These are phyloP conservation scores for Bjerkandera adusta DNA, from an alignment of 1,284 basidiomycete genomes.

Conservation along the genomic window DNA sequence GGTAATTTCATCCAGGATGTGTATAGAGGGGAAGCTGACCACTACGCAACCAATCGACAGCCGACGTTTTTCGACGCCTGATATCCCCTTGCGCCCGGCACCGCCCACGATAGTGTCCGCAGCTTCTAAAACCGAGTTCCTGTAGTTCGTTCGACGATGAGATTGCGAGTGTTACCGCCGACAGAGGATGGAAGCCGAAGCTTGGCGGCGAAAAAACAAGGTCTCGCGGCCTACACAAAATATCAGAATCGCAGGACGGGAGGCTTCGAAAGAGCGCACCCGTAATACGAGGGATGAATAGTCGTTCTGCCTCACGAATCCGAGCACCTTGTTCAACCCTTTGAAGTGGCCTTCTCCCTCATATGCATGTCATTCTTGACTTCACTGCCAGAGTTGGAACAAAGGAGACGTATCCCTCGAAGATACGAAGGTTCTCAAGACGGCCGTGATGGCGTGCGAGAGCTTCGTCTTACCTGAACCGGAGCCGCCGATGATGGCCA, in stretches of 20 bases:
- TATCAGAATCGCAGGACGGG: neutral
- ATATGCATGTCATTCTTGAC: neutral
- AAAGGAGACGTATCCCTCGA: constrained; percentile 1
- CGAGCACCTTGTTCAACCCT: neutral
- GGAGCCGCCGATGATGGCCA: constrained; percentile 8
- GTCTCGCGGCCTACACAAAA: constrained; percentile 41
- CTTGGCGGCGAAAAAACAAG: constrained; percentile 41
- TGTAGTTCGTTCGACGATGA: constrained; percentile 48
- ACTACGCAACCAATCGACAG: constrained; percentile 31
- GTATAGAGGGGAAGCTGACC: constrained; percentile 42
- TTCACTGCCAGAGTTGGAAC: neutral
- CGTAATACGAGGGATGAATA: constrained; percentile 8
- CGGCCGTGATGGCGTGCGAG: constrained; percentile 1
- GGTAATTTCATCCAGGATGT: constrained; percentile 47
- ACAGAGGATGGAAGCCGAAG: constrained; percentile 42
- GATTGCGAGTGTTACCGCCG: constrained; percentile 25
- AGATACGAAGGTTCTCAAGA: neutral
- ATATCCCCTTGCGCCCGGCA: constrained; percentile 40
- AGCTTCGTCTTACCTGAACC: constrained; percentile 9
- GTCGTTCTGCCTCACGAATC: constrained; percentile 9
- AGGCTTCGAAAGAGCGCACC: neutral
- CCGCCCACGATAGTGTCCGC: constrained; percentile 44
- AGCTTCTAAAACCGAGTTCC: constrained; percentile 46
- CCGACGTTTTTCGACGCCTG: constrained; percentile 45
- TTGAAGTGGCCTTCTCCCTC: constrained; percentile 5